Conservation (phyloP, 441 rosid genomes). For the Gossypium schwendimanii region DNA sequence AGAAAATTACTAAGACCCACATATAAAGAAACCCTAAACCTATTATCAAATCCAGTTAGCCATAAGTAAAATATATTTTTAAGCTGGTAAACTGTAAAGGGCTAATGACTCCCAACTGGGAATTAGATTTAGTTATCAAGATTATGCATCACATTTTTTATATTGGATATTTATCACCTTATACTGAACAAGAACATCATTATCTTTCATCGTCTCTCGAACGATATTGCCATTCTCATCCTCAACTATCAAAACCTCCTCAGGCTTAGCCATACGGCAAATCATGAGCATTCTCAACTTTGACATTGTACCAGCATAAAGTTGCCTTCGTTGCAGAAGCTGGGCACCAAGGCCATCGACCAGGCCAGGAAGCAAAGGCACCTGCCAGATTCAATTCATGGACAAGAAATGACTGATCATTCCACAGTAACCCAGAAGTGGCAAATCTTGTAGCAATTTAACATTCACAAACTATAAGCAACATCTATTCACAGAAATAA, state of each 20-base stretch:
- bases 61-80: background rate
- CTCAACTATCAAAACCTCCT: slow-evolving; percentile 97
- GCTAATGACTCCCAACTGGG: background rate
- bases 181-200: slow-evolving; percentile 98
- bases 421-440: background rate
- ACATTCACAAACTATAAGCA: background rate
- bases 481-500: background rate
- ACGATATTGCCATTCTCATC: slow-evolving; percentile 99
- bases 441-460: background rate
- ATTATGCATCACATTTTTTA: background rate
- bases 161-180: slow-evolving; percentile 46
- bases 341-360: slow-evolving; percentile 85
- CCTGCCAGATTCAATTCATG: slow-evolving; percentile 35
- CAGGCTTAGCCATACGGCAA: slow-evolving; percentile 99
- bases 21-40: background rate
- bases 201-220: slow-evolving; percentile 98
- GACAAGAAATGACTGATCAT: slow-evolving; percentile 16
- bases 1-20: background rate
- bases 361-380: slow-evolving; percentile 71
- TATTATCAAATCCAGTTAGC: background rate
- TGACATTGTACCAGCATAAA: slow-evolving; percentile 82
- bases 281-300: slow-evolving; percentile 95
- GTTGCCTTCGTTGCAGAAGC: slow-evolving; percentile 83
- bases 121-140: background rate
- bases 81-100: background rate